These are phyloP conservation scores for Geotrichum carabidarum DNA, from an alignment of 1,139 yeast genomes.

Conservation along the genomic window DNA sequence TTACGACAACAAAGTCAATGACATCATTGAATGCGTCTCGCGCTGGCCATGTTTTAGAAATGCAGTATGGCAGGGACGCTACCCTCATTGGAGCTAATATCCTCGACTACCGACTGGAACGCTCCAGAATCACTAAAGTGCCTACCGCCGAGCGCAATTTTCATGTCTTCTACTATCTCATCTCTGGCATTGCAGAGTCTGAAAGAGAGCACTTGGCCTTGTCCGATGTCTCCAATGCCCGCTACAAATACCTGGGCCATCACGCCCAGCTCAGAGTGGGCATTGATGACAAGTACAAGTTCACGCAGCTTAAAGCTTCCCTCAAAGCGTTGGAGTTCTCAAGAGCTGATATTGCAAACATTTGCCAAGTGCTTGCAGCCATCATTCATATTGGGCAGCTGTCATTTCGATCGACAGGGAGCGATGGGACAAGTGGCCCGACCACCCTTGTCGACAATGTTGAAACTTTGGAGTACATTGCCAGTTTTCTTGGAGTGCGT, in stretches of 20 bases:
- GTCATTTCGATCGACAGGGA: conserved; percentile 35
- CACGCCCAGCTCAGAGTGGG: conserved; percentile 40
- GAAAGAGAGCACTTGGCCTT: conserved; percentile 40
- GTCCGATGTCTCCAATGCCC: conserved; percentile 28
- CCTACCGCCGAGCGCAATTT: conserved; percentile 43
- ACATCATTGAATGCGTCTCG: conserved; percentile 36
- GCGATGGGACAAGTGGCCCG: conserved; percentile 36
- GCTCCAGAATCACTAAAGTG: conserved; percentile 40
- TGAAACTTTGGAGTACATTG: conserved; percentile 37
- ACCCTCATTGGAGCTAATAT: conserved; percentile 40
- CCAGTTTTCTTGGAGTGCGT: conserved; percentile 41
- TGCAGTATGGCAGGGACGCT: conserved; percentile 39
- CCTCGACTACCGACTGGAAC: conserved; percentile 40
- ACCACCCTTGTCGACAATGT: conserved; percentile 39
- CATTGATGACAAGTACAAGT: conserved; percentile 38
- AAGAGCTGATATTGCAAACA: conserved; percentile 42
- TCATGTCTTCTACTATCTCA: conserved; percentile 41
- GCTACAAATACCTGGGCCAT: conserved; percentile 41
- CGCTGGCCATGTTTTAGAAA: conserved; percentile 40
- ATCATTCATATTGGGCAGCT: conserved; percentile 42
- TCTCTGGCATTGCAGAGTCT: conserved; percentile 39
- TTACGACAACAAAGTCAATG: conserved; percentile 40
- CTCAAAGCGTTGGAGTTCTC: conserved; percentile 38
- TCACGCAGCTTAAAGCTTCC: conserved; percentile 38
- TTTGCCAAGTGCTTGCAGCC: conserved; percentile 43